Conservation (phyloP, 73 alveolate species). For the Halteria grandinella region DNA sequence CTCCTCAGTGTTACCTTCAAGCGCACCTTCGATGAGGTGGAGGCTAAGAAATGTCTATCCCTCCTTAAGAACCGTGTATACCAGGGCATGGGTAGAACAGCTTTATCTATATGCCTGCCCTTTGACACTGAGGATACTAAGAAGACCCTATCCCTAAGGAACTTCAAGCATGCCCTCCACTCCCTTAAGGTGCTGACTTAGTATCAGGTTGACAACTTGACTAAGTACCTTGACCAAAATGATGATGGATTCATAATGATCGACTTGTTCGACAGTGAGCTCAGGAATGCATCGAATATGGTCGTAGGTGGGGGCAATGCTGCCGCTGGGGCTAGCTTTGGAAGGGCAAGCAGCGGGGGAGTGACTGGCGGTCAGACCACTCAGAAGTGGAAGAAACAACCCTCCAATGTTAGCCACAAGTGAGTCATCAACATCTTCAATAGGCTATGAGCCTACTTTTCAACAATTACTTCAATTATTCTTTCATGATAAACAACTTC, state of each 20-base stretch:
- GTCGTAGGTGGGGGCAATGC: too few species aligned
- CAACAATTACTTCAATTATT: too few species aligned
- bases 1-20: conserved; percentile 18
- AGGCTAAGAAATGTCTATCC: conserved; percentile 21
- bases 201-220: conserved; percentile 36
- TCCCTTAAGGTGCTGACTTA: conserved; percentile 14
- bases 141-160: conserved; percentile 46
- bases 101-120: background rate
- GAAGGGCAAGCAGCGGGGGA: too few species aligned
- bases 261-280: conserved; percentile 42
- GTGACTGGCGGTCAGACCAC: too few species aligned
- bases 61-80: background rate
- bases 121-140: conserved; percentile 33
- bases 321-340: too few species aligned
- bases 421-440: too few species aligned
- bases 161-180: conserved; percentile 46
- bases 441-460: too few species aligned
- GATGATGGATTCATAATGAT: conserved; percentile 54
- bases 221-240: conserved; percentile 37
- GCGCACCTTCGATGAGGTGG: conserved; percentile 3
- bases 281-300: too few species aligned
- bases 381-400: too few species aligned
- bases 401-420: too few species aligned
- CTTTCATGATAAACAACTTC: too few species aligned
- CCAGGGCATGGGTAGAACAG: background rate